Conservation (phyloP, 1,139 yeast genomes). For the Debaryomycetaceae sp. region DNA sequence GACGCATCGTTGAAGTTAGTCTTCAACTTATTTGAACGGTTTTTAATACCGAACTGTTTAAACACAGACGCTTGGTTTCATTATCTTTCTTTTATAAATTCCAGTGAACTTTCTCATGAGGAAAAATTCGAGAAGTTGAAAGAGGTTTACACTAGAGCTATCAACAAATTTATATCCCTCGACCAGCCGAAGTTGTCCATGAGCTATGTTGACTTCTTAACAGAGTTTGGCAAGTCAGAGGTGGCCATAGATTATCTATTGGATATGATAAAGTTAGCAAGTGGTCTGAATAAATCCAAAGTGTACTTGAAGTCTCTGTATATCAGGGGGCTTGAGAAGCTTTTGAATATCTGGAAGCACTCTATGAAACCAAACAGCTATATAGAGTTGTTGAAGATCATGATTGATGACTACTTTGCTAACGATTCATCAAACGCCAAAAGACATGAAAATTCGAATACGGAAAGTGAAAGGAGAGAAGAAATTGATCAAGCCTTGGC, state of each 20-base stretch:
- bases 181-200: constrained; percentile 35
- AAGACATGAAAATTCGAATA: constrained; percentile 1
- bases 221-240: constrained; percentile 16
- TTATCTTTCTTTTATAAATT: constrained; percentile 43
- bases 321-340: constrained; percentile 15
- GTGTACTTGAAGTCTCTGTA: constrained; percentile 22
- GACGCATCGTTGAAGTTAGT: constrained; percentile 9
- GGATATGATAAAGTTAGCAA: constrained; percentile 22
- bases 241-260: constrained; percentile 26
- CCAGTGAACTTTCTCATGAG: constrained; percentile 9
- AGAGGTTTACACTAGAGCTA: constrained; percentile 38
- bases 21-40: constrained; percentile 53
- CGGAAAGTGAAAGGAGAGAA: not conserved
- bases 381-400: constrained; percentile 9
- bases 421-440: constrained; percentile 7
- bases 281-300: constrained; percentile 16
- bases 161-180: constrained; percentile 44
- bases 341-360: constrained; percentile 18
- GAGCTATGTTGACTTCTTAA: constrained; percentile 36
- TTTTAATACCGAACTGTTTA: constrained; percentile 55
- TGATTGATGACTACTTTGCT: constrained; percentile 20
- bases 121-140: constrained; percentile 23
- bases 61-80: constrained; percentile 54
- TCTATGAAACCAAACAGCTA: constrained; percentile 5
- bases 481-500: constrained; percentile 5